These are phyloP conservation scores for Tympanopsis confertula DNA, from an alignment of 2,329 filamentous ascomycete genomes.

Conservation along the genomic window DNA sequence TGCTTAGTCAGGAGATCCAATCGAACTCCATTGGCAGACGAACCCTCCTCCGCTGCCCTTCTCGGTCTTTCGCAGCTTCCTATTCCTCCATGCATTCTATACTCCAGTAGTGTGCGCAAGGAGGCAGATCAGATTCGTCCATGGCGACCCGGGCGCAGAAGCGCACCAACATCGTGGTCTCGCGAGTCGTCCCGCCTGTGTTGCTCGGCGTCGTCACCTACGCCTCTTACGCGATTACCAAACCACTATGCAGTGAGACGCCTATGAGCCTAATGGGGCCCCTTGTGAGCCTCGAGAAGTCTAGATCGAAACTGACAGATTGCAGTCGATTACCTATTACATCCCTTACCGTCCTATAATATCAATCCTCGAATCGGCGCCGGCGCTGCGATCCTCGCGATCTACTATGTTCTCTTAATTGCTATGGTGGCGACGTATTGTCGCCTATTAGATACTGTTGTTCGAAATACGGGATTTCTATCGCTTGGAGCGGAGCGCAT, in stretches of 20 bases:
- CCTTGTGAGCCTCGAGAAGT: neutral
- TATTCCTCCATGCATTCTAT: too few species aligned
- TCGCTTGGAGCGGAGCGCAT: constrained; percentile 41
- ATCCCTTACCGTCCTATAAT: constrained; percentile 23
- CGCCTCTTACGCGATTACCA: constrained; percentile 60
- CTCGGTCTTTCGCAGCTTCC: too few species aligned
- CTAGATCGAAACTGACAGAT: constrained; percentile 2
- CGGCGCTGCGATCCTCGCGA: constrained; percentile 57
- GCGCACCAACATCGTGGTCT: constrained; percentile 15
- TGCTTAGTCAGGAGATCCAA: too few species aligned
- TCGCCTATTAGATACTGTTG: constrained; percentile 58
- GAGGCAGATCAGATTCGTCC: too few species aligned
- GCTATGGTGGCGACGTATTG: constrained; percentile 57
- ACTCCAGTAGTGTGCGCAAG: too few species aligned
- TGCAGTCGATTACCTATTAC: constrained; percentile 62
- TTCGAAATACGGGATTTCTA: constrained; percentile 61
- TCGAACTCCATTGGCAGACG: too few species aligned
- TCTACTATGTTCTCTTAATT: constrained; percentile 64
- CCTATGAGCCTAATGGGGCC: constrained; percentile 1
- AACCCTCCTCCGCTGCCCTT: too few species aligned
- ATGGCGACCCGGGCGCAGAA: too few species aligned
- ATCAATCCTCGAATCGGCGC: constrained; percentile 33
- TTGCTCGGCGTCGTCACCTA: constrained; percentile 57
- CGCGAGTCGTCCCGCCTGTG: constrained; percentile 58
- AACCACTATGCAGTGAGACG: constrained; percentile 53